Conservation (phyloP, 257 asterid species). For the Solanum clarkiae region DNA sequence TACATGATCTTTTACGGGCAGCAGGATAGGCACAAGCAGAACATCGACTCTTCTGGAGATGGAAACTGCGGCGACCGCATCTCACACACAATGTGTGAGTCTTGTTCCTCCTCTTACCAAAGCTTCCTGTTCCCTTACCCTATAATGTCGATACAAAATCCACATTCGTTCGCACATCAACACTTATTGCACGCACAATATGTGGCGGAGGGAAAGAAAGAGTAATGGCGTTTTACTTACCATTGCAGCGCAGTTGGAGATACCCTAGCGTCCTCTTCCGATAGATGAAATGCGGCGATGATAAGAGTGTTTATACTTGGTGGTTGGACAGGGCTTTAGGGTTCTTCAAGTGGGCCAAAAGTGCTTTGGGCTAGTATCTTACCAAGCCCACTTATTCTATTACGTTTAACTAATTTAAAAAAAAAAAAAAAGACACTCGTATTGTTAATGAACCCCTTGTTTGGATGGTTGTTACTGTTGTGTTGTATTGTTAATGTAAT, state of each 20-base stretch:
- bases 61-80: slow-evolving; percentile 51
- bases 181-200: not conserved
- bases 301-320: not conserved
- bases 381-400: not conserved
- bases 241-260: slow-evolving; percentile 31
- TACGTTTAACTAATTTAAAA: not conserved
- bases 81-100: slow-evolving; percentile 49
- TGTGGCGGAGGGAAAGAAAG: too few relatives aligned
- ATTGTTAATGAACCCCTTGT: too few relatives aligned
- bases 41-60: slow-evolving; percentile 55
- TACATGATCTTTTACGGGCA: slow-evolving; percentile 43
- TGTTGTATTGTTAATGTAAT: too few relatives aligned
- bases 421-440: too few relatives aligned
- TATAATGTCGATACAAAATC: slow-evolving; percentile 1
- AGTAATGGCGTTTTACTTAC: slow-evolving; percentile 8
- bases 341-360: not conserved
- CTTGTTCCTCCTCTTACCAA: slow-evolving; percentile 51
- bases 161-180: not conserved
- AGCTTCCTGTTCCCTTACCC: slow-evolving; percentile 62
- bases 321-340: not conserved
- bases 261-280: slow-evolving; percentile 13
- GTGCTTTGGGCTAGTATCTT: not conserved
- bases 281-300: not conserved
- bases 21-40: slow-evolving; percentile 57
- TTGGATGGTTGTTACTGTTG: too few relatives aligned